A percentile compares a stretch with the other conserved stretches of the same genome.
Evolutionary conservation across 805 yeast genomes (phyloP).

Genomic region (Starmera caribaea): DNA sequence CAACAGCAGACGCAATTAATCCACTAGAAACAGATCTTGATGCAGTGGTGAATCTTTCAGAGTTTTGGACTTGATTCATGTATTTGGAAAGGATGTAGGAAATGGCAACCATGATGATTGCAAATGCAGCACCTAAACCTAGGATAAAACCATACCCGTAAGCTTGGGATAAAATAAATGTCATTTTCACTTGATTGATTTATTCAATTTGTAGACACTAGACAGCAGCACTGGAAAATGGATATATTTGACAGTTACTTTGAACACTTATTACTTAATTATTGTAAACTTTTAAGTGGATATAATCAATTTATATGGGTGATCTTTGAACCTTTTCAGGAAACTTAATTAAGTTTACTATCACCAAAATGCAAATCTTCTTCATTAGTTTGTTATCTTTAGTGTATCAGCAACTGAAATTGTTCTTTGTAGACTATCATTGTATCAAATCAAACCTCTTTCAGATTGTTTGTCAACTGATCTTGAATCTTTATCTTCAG

Average conservation of each 20-base stretch:
- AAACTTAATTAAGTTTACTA: too few species aligned
- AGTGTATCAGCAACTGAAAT: too few species aligned
- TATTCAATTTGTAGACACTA: not conserved
- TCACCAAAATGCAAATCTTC: too few species aligned
- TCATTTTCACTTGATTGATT: not conserved
- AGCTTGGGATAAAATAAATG: constrained; percentile 6
- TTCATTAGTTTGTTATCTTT: too few species aligned
- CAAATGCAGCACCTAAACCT: constrained; percentile 32
- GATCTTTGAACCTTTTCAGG: too few species aligned
- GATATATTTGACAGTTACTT: not conserved
- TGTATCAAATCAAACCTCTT: too few species aligned
- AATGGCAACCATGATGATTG: constrained; percentile 23
- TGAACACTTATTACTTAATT: not conserved
- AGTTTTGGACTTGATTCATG: constrained; percentile 30
- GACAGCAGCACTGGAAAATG: too few species aligned
- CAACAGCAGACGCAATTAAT: constrained; percentile 32
- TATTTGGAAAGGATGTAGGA: constrained; percentile 25
- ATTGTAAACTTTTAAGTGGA: not conserved
- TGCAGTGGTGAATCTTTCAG: constrained; percentile 31
- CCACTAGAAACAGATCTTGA: constrained; percentile 32
- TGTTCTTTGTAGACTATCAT: too few species aligned
- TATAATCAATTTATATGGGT: too few species aligned
- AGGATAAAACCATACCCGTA: constrained; percentile 27
- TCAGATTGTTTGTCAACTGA: too few species aligned
- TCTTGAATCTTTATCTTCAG: too few species aligned